Conservation (phyloP, 768 basidiomycete species). For the Trametes cinnabarina region DNA sequence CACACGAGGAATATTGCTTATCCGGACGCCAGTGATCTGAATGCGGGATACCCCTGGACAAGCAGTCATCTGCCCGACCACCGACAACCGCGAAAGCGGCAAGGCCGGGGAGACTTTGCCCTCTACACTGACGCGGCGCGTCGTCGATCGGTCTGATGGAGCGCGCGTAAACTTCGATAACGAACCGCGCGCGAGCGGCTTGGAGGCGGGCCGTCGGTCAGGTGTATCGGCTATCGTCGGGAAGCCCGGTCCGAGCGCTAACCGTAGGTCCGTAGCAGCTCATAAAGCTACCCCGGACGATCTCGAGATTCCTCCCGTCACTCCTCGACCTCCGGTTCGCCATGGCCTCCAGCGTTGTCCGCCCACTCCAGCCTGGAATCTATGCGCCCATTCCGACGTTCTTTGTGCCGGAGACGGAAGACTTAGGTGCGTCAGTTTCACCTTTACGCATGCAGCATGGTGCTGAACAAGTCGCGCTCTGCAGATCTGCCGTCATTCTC, state of each 20-base stretch:
- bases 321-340: slow-evolving; percentile 1
- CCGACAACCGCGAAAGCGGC: slow-evolving; percentile 4
- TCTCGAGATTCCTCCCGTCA: slow-evolving; percentile 14
- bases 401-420: slow-evolving; percentile 71
- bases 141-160: slow-evolving; percentile 10
- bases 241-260: slow-evolving; percentile 15
- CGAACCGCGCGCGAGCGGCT: slow-evolving; percentile 1
- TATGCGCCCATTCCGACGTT: slow-evolving; percentile 87
- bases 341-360: slow-evolving; percentile 29
- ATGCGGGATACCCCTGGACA: background rate
- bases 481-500: slow-evolving; percentile 40
- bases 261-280: background rate
- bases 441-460: background rate
- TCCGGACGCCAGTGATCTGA: background rate
- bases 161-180: slow-evolving; percentile 16
- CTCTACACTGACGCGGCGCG: background rate
- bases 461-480: background rate
- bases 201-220: slow-evolving; percentile 21
- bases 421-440: slow-evolving; percentile 60
- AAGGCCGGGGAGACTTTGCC: background rate
- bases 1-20: background rate
- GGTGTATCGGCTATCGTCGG: slow-evolving; percentile 8
- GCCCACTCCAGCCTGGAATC: slow-evolving; percentile 72
- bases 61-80: background rate
- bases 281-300: slow-evolving; percentile 16